These are phyloP conservation scores for Podaxis carcinomalis DNA, from an alignment of 768 basidiomycete genomes.

Conservation along the genomic window DNA sequence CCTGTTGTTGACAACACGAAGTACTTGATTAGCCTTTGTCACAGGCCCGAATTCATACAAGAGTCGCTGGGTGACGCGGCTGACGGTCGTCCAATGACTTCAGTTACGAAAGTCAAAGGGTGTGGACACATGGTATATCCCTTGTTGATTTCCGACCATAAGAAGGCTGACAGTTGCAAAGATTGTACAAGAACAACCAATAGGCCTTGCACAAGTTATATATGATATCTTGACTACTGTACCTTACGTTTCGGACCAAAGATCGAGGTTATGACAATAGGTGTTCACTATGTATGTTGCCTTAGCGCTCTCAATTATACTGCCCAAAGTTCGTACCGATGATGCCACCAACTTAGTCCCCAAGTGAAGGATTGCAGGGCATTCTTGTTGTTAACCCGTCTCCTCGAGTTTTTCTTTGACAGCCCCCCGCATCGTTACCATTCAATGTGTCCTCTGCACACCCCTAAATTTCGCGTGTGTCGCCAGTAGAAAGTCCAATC, in stretches of 20 bases:
- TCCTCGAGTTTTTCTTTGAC: no score
- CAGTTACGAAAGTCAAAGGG: conserved; percentile 36
- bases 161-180: conserved; percentile 12
- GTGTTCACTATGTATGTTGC: neutral
- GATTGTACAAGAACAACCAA: conserved; percentile 44
- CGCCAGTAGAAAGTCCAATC: no score
- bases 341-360: no score
- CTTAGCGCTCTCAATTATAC: neutral
- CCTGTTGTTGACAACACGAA: neutral
- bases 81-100: conserved; percentile 36
- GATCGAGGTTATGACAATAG: conserved; percentile 17
- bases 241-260: conserved; percentile 1
- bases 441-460: no score
- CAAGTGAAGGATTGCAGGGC: no score
- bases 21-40: neutral
- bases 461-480: no score
- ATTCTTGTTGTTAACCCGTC: no score
- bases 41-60: conserved; percentile 40
- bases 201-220: conserved; percentile 31
- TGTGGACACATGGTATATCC: conserved; percentile 44
- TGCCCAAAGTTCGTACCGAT: no score
- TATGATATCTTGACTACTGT: conserved; percentile 29
- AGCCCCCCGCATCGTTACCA: no score
- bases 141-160: neutral
- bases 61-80: conserved; percentile 36